These are phyloP conservation scores for Pythium coloratum DNA, from an alignment of 352 stramenopile species.

Conservation along the genomic window DNA sequence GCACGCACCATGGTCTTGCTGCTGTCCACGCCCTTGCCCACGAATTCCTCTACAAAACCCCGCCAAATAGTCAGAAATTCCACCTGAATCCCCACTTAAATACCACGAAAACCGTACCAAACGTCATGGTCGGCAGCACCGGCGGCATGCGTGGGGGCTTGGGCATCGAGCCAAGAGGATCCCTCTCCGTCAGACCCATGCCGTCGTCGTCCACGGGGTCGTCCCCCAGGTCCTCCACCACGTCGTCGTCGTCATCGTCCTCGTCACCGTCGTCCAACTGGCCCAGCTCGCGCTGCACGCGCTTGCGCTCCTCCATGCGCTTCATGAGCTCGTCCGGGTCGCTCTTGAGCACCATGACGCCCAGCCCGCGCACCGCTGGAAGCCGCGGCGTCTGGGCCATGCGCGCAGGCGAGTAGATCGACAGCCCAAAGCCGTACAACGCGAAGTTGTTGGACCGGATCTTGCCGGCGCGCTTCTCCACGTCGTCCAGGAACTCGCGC, in stretches of 20 bases:
- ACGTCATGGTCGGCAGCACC: slow-evolving; percentile 49
- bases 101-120: slow-evolving; percentile 26
- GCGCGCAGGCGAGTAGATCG: slow-evolving; percentile 60
- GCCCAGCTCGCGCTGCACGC: slow-evolving; percentile 52
- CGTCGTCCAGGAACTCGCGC: slow-evolving; percentile 45
- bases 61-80: neutral
- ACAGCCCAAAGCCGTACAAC: slow-evolving; percentile 59
- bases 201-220: slow-evolving; percentile 28
- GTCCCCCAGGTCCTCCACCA: slow-evolving; percentile 39
- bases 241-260: slow-evolving; percentile 39
- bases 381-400: slow-evolving; percentile 57
- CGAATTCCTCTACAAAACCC: slow-evolving; percentile 32
- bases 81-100: neutral
- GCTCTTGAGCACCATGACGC: slow-evolving; percentile 49
- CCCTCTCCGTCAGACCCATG: slow-evolving; percentile 44
- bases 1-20: slow-evolving; percentile 50
- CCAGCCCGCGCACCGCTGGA: slow-evolving; percentile 50
- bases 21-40: slow-evolving; percentile 45
- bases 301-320: slow-evolving; percentile 64
- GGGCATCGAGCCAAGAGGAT: slow-evolving; percentile 44
- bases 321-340: slow-evolving; percentile 58
- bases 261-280: slow-evolving; percentile 20
- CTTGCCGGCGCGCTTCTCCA: slow-evolving; percentile 46
- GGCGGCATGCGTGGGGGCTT: slow-evolving; percentile 34
- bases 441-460: slow-evolving; percentile 55